Evolutionary conservation across 148 eudicot species (phyloP).

Genomic region (Vaccinium myrtillus): DNA sequence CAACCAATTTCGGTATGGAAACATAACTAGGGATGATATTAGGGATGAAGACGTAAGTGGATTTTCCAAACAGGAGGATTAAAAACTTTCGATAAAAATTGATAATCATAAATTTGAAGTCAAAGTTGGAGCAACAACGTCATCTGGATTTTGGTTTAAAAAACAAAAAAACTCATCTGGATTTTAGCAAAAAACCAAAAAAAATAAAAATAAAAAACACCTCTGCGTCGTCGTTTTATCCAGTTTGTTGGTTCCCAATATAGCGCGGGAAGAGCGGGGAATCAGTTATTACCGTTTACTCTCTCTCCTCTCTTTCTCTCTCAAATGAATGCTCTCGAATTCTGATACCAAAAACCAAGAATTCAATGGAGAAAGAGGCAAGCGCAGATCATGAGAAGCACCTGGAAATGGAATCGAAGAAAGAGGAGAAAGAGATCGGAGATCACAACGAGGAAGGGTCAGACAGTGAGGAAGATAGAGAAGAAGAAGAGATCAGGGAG

Average conservation of each 20-base stretch:
- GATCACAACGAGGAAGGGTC: not conserved
- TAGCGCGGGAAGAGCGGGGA: not conserved
- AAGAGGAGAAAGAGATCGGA: not conserved
- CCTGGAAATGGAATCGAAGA: not conserved
- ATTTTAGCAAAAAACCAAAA: not conserved
- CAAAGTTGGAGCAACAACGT: too few species aligned
- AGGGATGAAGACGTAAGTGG: too few species aligned
- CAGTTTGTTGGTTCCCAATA: not conserved
- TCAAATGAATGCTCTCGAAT: not conserved
- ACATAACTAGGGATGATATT: too few species aligned
- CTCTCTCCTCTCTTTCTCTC: not conserved
- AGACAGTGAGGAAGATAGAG: constrained; percentile 9
- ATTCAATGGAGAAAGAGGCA: not conserved
- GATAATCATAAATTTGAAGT: too few species aligned
- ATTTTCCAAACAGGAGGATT: too few species aligned
- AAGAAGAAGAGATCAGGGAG: constrained; percentile 13
- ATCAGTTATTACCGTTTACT: not conserved
- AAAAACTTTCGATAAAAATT: too few species aligned
- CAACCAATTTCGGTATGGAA: too few species aligned
- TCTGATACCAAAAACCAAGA: not conserved
- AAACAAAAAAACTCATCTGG: too few species aligned
- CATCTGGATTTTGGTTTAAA: too few species aligned
- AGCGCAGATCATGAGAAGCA: not conserved
- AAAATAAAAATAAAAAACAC: not conserved
- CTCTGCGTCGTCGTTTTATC: not conserved